Percentiles rank a stretch among this genome's conserved stretches.
phyloP scores from a whole-genome alignment of 2,329 filamentous ascomycete species.

The Emmonsia crescens region DNA sequence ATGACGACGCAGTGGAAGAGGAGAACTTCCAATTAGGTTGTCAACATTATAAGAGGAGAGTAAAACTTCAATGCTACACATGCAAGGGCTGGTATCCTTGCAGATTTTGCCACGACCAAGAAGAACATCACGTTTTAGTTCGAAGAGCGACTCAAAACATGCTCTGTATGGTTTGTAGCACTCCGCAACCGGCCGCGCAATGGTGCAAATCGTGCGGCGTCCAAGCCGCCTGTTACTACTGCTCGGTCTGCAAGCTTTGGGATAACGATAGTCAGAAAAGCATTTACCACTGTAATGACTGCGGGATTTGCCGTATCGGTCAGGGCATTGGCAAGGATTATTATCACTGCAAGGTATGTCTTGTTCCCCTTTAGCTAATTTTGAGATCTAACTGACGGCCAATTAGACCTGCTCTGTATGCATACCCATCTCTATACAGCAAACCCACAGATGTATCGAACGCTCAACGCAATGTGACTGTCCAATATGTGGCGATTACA shows the following conservation, averaged over 20 bases:
- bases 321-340: slow-evolving; percentile 87
- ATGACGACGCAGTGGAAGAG: slow-evolving; percentile 40
- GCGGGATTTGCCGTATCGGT: slow-evolving; percentile 86
- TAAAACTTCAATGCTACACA: slow-evolving; percentile 86
- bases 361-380: background rate
- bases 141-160: slow-evolving; percentile 83
- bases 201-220: slow-evolving; percentile 66
- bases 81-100: slow-evolving; percentile 93
- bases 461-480: slow-evolving; percentile 90
- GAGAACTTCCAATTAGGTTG: slow-evolving; percentile 60
- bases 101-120: slow-evolving; percentile 81
- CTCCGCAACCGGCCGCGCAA: slow-evolving; percentile 70
- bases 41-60: slow-evolving; percentile 86
- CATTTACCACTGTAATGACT: slow-evolving; percentile 94
- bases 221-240: slow-evolving; percentile 80
- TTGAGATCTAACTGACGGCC: slow-evolving; percentile 18
- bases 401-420: slow-evolving; percentile 77
- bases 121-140: slow-evolving; percentile 67
- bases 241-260: slow-evolving; percentile 91
- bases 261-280: slow-evolving; percentile 82
- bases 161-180: slow-evolving; percentile 92
- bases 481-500: slow-evolving; percentile 91
- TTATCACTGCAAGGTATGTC: slow-evolving; percentile 83
- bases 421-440: slow-evolving; percentile 76
- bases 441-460: slow-evolving; percentile 86